Evolutionary conservation across 495 filamentous ascomycete genomes (phyloP), one percentile per base, ranked within the genome.

Genomic region (Lasiosphaeria ovina): DNA sequence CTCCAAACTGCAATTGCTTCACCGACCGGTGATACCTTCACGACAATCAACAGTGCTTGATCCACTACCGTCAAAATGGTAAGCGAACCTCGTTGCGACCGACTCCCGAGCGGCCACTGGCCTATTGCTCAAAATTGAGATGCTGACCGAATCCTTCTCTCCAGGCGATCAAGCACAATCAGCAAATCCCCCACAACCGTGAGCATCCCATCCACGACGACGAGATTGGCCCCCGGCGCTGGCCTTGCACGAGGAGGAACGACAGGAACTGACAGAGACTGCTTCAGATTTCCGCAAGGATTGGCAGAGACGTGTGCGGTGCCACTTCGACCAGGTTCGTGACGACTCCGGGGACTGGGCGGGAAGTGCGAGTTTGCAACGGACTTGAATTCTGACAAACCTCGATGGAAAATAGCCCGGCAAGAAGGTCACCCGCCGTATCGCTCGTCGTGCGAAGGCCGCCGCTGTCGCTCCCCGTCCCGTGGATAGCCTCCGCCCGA

Each of bases 271-370:
- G 63, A 73, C 69, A 51, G 50, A 48, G 53, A 53, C 24, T 62
- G 57, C 60, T 64, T 71, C 45, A 93, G 91, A 98, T 80, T 98
- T 98, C 92, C 94, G 92, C 85, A 98, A 98, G 92, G 91, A 98
- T 83, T 98, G 94, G 94, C 92, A 97, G 80, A 89, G 90, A 79
- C 92, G 94, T 81, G 94, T 98, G 69, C 90, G 92, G 80, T 85
- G 86, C 76, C 95, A 98, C 85, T 98, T 98, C 84, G 91, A 98
- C 84, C 94, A 98, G 93, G 93, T 98, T 92, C 66, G 74, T 69
- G 31, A 54, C 50, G 44, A 42, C 31, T 6, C 36, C 71, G 71
- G 58, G 10, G 36, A 68, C 16, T 31, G 32, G 17, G 49, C 16
- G 4, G 17, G 49, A 17, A 32, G 6, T 31, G 33, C 4, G 44